Evolutionary conservation across 2,329 filamentous ascomycete species (phyloP).

Genomic region (Hypoxylon sp.): DNA sequence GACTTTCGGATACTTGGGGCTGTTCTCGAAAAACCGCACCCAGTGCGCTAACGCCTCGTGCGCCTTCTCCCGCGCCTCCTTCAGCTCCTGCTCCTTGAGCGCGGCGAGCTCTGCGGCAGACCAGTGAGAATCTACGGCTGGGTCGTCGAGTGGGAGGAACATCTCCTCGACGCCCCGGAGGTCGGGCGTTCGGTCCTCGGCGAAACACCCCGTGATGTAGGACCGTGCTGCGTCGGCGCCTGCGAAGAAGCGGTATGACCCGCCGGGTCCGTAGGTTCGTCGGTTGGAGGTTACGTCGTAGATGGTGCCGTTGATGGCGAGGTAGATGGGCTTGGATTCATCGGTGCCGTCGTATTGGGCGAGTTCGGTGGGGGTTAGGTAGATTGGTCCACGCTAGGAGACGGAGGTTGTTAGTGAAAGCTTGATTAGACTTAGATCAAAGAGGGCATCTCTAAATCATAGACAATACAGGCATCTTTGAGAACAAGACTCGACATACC

Average conservation of each 20-base stretch:
- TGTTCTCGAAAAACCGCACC: conserved; percentile 85
- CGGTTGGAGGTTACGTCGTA: conserved; percentile 83
- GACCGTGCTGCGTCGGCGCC: conserved; percentile 89
- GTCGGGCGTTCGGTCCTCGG: conserved; percentile 86
- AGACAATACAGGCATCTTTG: too few relatives aligned
- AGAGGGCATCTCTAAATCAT: too few relatives aligned
- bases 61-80: conserved; percentile 75
- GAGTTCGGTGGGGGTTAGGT: conserved; percentile 83
- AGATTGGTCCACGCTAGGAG: conserved; percentile 71
- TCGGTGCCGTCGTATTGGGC: conserved; percentile 83
- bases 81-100: conserved; percentile 74
- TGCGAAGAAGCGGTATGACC: conserved; percentile 88
- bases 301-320: conserved; percentile 89
- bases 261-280: conserved; percentile 84
- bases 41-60: conserved; percentile 81
- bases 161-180: conserved; percentile 89
- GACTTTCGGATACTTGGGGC: conserved; percentile 84
- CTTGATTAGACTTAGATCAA: not conserved
- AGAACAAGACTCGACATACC: conserved; percentile 62
- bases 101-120: conserved; percentile 67
- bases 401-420: conserved; percentile 10
- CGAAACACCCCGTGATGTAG: conserved; percentile 94
- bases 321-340: conserved; percentile 82
- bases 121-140: conserved; percentile 72
- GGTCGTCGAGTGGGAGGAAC: conserved; percentile 78